Base-by-base conservation (phyloP, 768 basidiomycete genomes). In the Lentinula aciculospora region DNA sequence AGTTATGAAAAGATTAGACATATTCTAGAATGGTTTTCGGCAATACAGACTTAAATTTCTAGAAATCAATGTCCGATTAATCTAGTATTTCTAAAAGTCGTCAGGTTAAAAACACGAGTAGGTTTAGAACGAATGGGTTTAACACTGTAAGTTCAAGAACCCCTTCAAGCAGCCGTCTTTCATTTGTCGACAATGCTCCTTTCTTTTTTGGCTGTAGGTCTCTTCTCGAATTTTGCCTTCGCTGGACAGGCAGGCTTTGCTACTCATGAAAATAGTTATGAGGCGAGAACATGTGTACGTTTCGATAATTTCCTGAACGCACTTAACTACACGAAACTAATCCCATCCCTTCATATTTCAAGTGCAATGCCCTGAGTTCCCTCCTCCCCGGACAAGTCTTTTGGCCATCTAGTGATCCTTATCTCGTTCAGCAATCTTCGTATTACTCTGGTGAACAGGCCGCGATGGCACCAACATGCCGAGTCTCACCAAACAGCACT, bases 381-480 rank as follows among this genome's bases (percentile, higher is more conserved):
- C 8, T 46, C 1, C 32, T 56, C 25, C 56, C 56, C 12, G 42
- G 28, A 28, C 31, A 48, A 48, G 45, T 48, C 31, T 48, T 47
- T 32, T 48, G 28, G 19, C 31, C 46, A 19, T 57, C 56, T 13
- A 23, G 29, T 9, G n/a, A 6, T 6, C 21, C 21, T 8, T 57
- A 57, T 27, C 28, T 15, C 10, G 21, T 29, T 21, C 56, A 57
- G 21, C 56, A 57, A 28, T 47, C 44, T 9, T 32, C 56, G 7
- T 57, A 57, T 28, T 57, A 57, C 27, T 57, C 56, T 15, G 56
- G 39, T 23, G 42, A 45, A 32, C 56, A 57, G 25, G 28, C 29
- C 7, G n/a, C 56, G 5, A 21, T 57, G 56, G 36, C 56, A 28
- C 56, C 56, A 31, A 19, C 56, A 34, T 57, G 56, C 32, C 44